Base-by-base conservation (phyloP, 257 asterid species). In the Plantago elongata region DNA sequence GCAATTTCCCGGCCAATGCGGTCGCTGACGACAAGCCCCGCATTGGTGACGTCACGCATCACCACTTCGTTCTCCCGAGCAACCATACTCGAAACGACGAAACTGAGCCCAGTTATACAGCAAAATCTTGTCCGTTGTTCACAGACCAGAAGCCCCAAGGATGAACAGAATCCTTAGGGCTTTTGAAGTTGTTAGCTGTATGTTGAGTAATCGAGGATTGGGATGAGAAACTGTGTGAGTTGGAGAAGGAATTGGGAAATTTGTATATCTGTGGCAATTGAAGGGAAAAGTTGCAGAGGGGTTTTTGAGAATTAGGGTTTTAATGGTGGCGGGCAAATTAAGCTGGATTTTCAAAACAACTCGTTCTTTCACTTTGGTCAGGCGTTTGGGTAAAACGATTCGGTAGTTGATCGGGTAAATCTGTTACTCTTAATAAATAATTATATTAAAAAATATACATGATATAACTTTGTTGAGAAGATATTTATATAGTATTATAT, bases 31-130 rank as follows among this genome's bases (percentile, higher is more conserved):
- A 85, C 94, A 62, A 84, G 80, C 9, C 99, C 95, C n/a, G 99
- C 97, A 63, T 86, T 87, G 72, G 82, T 72, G 73, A 92, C 96
- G 71, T 92, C 97, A 57, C 95, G 96, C 84, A 86, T 76, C 69
- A 89, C 92, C 27, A 92, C 73, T 66, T 89, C 97, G 62, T 74
- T 79, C 49, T 85, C 85, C 89, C 87, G 72, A 56, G 77, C 73
- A 75, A 76, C 88, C 79, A 65, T 69, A 72, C 45, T 49, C 14
- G 6, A 18, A 47, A 47, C 7, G 40, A 7, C 17, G 61, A 65
- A 73, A 49, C 16, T n/a, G 22, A 5, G 7, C 29, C 50, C 38
- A 17, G 7, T 60, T 52, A 7, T 51, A 59, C 2, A 14, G 11
- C 4, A n/a, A 51, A 14, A 57, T 29, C 30, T 42, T 45, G 2